A percentile compares a stretch with the other conserved stretches of the same genome.
Evolutionary conservation across 768 basidiomycete genomes (phyloP).

Genomic region (Suillus fuscotomentosus): DNA sequence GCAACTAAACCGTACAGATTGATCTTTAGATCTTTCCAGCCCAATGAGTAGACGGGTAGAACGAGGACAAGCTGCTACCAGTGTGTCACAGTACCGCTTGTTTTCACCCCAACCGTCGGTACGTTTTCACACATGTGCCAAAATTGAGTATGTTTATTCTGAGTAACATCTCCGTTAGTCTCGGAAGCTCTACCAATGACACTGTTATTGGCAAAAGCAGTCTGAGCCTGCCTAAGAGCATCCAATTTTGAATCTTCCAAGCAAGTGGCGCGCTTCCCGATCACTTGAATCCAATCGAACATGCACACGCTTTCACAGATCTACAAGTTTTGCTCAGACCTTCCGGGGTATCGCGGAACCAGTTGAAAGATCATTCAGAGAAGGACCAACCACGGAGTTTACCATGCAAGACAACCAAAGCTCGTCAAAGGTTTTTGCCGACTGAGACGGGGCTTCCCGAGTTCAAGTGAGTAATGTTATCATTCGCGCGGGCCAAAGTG

Average conservation of each 20-base stretch:
- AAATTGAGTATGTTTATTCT: background rate
- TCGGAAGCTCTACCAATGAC: background rate
- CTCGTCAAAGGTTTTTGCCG: background rate
- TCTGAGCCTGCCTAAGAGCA: background rate
- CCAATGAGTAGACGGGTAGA: background rate
- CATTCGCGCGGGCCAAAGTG: background rate
- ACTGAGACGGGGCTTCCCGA: background rate
- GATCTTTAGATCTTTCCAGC: background rate
- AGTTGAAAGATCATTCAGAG: background rate
- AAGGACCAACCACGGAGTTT: background rate
- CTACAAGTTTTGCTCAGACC: background rate
- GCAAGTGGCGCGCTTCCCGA: background rate
- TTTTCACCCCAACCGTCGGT: background rate
- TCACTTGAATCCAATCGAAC: background rate
- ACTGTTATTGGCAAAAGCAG: background rate
- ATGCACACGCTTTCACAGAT: background rate
- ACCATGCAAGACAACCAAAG: background rate
- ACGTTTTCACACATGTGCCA: background rate
- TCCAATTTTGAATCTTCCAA: background rate
- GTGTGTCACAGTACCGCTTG: background rate
- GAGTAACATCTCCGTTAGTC: background rate
- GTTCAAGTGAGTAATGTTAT: background rate
- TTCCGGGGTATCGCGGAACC: background rate
- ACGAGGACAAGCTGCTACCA: background rate
- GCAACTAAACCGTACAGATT: background rate